These are phyloP conservation scores for Tuber brumale DNA, from an alignment of 495 filamentous ascomycete genomes.

Conservation along the genomic window DNA sequence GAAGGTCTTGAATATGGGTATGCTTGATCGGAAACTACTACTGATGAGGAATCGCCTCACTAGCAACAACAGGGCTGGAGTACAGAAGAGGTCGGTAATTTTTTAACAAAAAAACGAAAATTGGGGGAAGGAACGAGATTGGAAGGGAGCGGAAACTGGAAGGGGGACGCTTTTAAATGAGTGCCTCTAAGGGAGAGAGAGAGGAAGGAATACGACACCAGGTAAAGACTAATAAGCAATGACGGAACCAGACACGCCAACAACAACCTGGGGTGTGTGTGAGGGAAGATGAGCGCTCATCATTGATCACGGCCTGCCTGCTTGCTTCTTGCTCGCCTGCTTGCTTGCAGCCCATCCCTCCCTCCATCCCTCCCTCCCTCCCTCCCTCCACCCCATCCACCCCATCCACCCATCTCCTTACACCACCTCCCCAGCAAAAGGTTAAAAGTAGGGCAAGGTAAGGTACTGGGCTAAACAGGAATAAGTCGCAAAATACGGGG, in stretches of 20 bases:
- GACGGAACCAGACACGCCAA: conserved; percentile 36
- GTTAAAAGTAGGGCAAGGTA: conserved; percentile 26
- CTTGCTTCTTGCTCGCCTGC: conserved; percentile 1
- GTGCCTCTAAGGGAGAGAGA: background rate
- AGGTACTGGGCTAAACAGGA: conserved; percentile 20
- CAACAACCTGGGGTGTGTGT: conserved; percentile 17
- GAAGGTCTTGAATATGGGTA: conserved; percentile 13
- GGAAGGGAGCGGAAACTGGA: conserved; percentile 25
- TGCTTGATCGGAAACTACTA: conserved; percentile 9
- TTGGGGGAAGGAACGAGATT: too few relatives aligned
- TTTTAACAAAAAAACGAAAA: background rate
- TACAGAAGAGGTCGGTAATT: background rate
- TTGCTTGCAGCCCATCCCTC: background rate
- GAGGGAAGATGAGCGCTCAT: conserved; percentile 2
- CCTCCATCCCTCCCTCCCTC: background rate
- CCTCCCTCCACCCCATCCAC: background rate
- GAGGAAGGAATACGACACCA: conserved; percentile 20
- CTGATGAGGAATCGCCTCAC: background rate
- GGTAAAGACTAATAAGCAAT: conserved; percentile 36
- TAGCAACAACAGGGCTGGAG: background rate
- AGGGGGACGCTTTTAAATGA: conserved; percentile 33
- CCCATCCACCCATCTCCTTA: background rate
- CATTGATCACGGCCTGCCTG: background rate
- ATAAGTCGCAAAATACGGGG: conserved; percentile 2
- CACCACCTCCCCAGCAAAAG: conserved; percentile 17